A percentile compares a stretch with the other conserved stretches of the same genome.
phyloP scores from a whole-genome alignment of 345 rosid species.

The Dipteronia dyeriana region DNA sequence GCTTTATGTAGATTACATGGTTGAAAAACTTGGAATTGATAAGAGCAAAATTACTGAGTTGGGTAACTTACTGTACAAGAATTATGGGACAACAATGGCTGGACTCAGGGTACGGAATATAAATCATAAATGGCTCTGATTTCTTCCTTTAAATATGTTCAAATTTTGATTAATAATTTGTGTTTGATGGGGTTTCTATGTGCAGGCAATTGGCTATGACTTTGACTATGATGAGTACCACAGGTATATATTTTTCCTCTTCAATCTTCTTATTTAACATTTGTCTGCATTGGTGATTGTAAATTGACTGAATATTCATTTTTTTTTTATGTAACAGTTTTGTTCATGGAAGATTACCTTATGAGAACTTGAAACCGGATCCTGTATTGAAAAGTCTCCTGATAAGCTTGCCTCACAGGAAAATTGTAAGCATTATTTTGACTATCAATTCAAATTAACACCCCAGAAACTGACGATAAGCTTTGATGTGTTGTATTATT shows the following conservation, averaged over 20 bases:
- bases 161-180: not conserved
- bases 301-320: too few species aligned
- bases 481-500: not conserved
- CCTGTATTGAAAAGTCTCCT: conserved; percentile 74
- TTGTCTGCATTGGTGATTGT: too few species aligned
- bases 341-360: conserved; percentile 92
- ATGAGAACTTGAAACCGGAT: conserved; percentile 86
- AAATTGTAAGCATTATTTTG: conserved; percentile 60
- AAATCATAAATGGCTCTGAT: not conserved
- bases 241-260: not conserved
- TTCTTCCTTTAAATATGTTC: not conserved
- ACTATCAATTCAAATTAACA: not conserved
- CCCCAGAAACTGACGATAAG: too few species aligned
- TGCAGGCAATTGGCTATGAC: conserved; percentile 91
- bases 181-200: conserved; percentile 7
- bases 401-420: conserved; percentile 70
- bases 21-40: conserved; percentile 77
- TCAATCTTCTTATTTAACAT: too few species aligned
- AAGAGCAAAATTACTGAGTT: conserved; percentile 56
- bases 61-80: conserved; percentile 76
- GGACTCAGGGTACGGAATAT: conserved; percentile 79
- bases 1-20: conserved; percentile 64
- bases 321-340: conserved; percentile 27
- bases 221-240: conserved; percentile 95
- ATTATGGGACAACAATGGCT: conserved; percentile 99